Percentiles rank a stretch among this genome's conserved stretches.
Evolutionary conservation across 345 rosid species (phyloP).

Genomic region (Turnera subulata): DNA sequence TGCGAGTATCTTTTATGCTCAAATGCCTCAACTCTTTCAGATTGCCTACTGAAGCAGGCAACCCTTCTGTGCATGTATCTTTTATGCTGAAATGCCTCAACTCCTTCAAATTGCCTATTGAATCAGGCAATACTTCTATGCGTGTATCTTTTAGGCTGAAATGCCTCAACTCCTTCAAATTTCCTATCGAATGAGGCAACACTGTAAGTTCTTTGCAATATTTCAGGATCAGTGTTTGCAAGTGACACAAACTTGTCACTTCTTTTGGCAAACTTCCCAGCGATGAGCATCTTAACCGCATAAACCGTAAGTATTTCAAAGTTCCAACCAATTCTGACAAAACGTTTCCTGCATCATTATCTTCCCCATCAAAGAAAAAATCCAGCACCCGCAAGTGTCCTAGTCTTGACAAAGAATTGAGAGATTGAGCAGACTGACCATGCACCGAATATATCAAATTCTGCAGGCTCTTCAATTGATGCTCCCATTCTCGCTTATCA

Average conservation of each 20-base stretch:
- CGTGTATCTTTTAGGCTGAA: background rate
- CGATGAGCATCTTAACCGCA: background rate
- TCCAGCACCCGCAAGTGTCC: background rate
- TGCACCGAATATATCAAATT: too few relatives aligned
- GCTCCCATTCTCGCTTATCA: background rate
- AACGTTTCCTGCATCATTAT: background rate
- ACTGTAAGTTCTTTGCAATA: too few relatives aligned
- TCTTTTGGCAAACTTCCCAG: background rate
- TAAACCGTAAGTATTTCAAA: background rate
- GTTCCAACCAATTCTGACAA: background rate
- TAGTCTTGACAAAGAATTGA: background rate
- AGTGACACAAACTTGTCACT: background rate
- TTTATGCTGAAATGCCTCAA: too few relatives aligned
- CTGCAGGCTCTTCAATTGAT: background rate
- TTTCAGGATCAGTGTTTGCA: background rate
- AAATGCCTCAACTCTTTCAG: too few relatives aligned
- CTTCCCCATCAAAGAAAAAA: too few relatives aligned
- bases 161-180: too few relatives aligned
- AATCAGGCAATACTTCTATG: conserved; percentile 3
- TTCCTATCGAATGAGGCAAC: too few relatives aligned
- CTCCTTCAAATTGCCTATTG: background rate
- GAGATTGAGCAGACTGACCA: too few relatives aligned
- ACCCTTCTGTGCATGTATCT: too few relatives aligned
- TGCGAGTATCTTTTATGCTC: too few relatives aligned
- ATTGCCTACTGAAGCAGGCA: too few relatives aligned